A percentile compares a stretch with the other conserved stretches of the same genome.
Evolutionary conservation across 139 green algal species (phyloP).

Genomic region (Chlamydomonas schloesseri): DNA sequence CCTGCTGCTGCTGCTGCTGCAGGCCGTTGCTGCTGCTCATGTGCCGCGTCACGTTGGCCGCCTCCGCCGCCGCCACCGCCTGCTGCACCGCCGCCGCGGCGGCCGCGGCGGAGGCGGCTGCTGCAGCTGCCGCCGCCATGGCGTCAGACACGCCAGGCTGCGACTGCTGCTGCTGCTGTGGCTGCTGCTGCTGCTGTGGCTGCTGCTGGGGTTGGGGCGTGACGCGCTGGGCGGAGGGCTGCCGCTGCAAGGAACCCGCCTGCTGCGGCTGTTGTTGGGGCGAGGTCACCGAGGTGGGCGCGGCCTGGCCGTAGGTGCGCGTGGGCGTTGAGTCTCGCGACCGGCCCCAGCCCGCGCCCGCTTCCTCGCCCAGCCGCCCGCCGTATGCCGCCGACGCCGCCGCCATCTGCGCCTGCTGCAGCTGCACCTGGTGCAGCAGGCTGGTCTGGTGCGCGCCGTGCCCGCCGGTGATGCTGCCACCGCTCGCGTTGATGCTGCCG

Average conservation of each 20-base stretch:
- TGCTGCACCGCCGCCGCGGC: not conserved
- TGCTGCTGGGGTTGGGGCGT: too few species aligned
- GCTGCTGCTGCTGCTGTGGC: slow-evolving; percentile 6
- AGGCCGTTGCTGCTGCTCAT: not conserved
- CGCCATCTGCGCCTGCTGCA: not conserved
- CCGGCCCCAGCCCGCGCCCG: slow-evolving; percentile 5
- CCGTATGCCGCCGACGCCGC: too few species aligned
- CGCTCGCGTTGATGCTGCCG: too few species aligned
- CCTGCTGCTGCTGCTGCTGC: not conserved
- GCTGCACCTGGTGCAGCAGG: not conserved
- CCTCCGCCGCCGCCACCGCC: not conserved
- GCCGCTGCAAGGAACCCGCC: too few species aligned
- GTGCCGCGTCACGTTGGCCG: not conserved
- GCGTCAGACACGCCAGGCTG: not conserved
- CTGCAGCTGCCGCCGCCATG: not conserved
- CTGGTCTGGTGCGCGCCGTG: not conserved
- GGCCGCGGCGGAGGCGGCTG: not conserved
- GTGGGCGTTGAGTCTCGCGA: slow-evolving; percentile 26
- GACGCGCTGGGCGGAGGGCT: too few species aligned
- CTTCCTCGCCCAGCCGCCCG: not conserved
- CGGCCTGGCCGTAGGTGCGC: not conserved
- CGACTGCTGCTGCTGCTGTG: not conserved
- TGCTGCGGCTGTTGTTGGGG: slow-evolving; percentile 6
- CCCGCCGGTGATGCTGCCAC: too few species aligned
- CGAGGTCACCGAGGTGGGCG: not conserved